Evolutionary conservation across 2,329 filamentous ascomycete genomes (phyloP), one percentile per base, ranked within the genome.

Genomic region (Ophiocordyceps camponoti-leonardi): DNA sequence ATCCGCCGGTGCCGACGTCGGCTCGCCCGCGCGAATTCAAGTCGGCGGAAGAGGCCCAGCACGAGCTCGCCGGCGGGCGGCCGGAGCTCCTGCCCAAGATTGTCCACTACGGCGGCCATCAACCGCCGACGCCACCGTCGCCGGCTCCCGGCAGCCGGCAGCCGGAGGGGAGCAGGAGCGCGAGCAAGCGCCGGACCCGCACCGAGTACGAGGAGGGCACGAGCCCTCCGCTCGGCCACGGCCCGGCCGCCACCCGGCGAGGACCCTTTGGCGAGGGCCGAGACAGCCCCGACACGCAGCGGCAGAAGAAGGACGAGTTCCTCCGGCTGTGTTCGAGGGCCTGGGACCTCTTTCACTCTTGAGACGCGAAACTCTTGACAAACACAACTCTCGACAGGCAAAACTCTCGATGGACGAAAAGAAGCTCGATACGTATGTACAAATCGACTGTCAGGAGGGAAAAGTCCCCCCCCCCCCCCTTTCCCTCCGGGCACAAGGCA

Each of bases 281-380:
- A 49, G 87, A 92, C 57, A 88, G 79, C 52, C 86, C 85, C 8
- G 87, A 92, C 54, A 86, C 80, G 6, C 81, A 86, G 60, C 73
- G 77, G 54, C 81, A 76, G 57, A 96, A 96, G 77, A 87, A 87
- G 59, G 87, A 94, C 41, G 86, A 94, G 61, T 98, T 98, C 58
- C 68, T 98, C 51, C 71, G 75, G 46, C 67, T 96, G 44, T 95
- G 90, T 60, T 79, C 86, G 53, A 73, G 86, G 56, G 92, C 92
- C 10, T 98, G 92, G 92, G 92, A 98, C 66, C 65, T 98, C 26
- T 94, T 96, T 64, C 92, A 96, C 68, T 94, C 87, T 50, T 95
- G 20, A 44, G 7, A 16, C 13, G 13, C 6, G 4, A 35, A 6
- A 13, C n/a, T n/a, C n/a, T n/a, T n/a, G n/a, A n/a, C n/a, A n/a